Percentiles rank a stretch among this genome's conserved stretches.
phyloP scores from a whole-genome alignment of 805 yeast genomes.

The Yarrowia divulgata region DNA sequence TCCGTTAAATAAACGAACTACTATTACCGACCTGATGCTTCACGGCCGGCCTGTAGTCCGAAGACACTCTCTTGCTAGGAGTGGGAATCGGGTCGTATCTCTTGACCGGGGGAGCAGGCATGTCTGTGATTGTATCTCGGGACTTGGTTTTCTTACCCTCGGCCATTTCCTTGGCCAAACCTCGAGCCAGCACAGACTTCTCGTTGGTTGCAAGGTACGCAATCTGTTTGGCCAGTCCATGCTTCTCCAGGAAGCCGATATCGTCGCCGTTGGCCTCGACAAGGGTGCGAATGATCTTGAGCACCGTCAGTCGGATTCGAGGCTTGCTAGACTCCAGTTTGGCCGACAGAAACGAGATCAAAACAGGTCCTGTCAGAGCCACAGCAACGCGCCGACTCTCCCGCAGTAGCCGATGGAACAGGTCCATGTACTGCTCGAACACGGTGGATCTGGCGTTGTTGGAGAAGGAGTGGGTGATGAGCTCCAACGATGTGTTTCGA shows the following conservation, averaged over 20 bases:
- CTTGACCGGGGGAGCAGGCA: slow-evolving; percentile 22
- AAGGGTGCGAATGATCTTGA: slow-evolving; percentile 22
- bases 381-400: slow-evolving; percentile 6
- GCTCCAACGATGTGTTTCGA: slow-evolving; percentile 33
- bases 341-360: slow-evolving; percentile 14
- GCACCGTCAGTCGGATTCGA: slow-evolving; percentile 12
- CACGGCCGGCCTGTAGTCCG: slow-evolving; percentile 3
- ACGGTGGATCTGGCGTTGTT: slow-evolving; percentile 8
- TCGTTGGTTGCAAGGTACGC: slow-evolving; percentile 13
- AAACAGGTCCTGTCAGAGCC: slow-evolving; percentile 15
- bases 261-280: slow-evolving; percentile 25
- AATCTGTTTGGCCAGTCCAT: slow-evolving; percentile 10
- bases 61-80: slow-evolving; percentile 1
- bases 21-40: slow-evolving; percentile 17
- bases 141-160: neutral
- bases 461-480: slow-evolving; percentile 26
- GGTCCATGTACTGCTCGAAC: slow-evolving; percentile 30
- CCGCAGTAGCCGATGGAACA: slow-evolving; percentile 14
- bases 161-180: slow-evolving; percentile 33
- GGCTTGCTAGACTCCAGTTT: slow-evolving; percentile 33
- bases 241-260: slow-evolving; percentile 11
- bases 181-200: slow-evolving; percentile 28
- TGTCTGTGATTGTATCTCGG: slow-evolving; percentile 1
- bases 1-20: slow-evolving; percentile 1
- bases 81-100: slow-evolving; percentile 36